Conservation (phyloP, 1,139 yeast genomes). For the Hanseniaspora gamundiae region DNA sequence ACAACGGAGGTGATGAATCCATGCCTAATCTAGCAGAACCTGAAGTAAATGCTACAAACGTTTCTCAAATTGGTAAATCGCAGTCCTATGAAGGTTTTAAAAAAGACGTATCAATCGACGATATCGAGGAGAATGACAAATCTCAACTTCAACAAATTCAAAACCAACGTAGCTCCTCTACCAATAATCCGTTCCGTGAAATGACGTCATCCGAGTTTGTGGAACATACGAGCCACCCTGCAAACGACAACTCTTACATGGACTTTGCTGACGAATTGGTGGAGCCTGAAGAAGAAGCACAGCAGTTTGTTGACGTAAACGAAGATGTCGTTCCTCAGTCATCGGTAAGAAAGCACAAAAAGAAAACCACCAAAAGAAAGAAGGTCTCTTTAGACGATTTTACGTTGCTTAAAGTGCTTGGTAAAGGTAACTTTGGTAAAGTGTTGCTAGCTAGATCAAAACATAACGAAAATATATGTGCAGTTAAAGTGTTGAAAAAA, state of each 20-base stretch:
- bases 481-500: conserved; percentile 89
- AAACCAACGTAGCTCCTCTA: too few species aligned
- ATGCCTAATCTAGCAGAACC: too few species aligned
- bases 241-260: neutral
- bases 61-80: too few species aligned
- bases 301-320: too few species aligned
- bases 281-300: too few species aligned
- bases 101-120: too few species aligned
- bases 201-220: conserved; percentile 9
- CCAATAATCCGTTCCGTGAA: conserved; percentile 19
- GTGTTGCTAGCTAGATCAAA: conserved; percentile 94
- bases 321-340: conserved; percentile 13
- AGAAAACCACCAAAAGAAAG: conserved; percentile 25
- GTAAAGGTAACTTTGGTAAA: conserved; percentile 96
- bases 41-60: too few species aligned
- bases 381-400: conserved; percentile 92
- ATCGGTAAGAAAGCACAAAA: conserved; percentile 17
- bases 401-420: conserved; percentile 84
- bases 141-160: too few species aligned
- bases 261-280: neutral
- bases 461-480: conserved; percentile 62
- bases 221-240: neutral
- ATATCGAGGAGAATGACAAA: too few species aligned
- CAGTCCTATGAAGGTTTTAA: too few species aligned
- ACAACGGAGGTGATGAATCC: too few species aligned